Percentiles rank a stretch among this genome's conserved stretches.
These are phyloP conservation scores for Sclerotinia subarctica DNA, from an alignment of 2,329 filamentous ascomycete species.

Conservation along the genomic window DNA sequence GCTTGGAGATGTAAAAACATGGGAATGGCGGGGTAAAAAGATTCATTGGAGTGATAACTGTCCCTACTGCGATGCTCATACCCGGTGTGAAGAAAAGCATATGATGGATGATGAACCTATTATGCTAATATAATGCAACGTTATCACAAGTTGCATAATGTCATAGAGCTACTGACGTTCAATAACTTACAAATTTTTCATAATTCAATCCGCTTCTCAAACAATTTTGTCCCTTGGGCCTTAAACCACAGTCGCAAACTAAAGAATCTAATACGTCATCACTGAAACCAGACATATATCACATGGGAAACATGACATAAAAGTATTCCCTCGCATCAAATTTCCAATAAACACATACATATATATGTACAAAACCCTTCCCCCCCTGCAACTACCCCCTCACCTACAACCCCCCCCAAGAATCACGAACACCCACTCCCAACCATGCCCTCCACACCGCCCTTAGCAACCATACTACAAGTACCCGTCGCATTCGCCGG, in stretches of 20 bases:
- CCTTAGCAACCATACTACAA: slow-evolving; percentile 34
- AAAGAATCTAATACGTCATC: too few relatives aligned
- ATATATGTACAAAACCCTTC: not conserved
- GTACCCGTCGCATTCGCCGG: slow-evolving; percentile 33
- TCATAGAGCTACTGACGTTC: too few relatives aligned
- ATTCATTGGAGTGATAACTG: slow-evolving; percentile 12
- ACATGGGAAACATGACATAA: too few relatives aligned
- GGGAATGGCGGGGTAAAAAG: not conserved
- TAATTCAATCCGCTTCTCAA: too few relatives aligned
- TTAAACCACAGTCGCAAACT: not conserved
- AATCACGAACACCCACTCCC: slow-evolving; percentile 32
- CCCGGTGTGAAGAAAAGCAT: too few relatives aligned
- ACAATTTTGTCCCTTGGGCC: too few relatives aligned
- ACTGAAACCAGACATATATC: too few relatives aligned
- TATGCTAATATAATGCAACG: not conserved
- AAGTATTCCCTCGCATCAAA: too few relatives aligned
- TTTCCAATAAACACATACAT: too few relatives aligned
- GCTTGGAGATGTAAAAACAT: not conserved
- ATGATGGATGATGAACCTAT: too few relatives aligned
- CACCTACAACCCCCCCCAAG: not conserved
- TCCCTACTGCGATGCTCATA: not conserved
- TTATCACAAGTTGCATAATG: not conserved
- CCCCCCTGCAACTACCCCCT: too few relatives aligned
- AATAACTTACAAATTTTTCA: not conserved
- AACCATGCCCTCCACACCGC: slow-evolving; percentile 36